Base-by-base conservation (phyloP, 1,139 yeast species). In the Debaryomyces robertsiae region DNA sequence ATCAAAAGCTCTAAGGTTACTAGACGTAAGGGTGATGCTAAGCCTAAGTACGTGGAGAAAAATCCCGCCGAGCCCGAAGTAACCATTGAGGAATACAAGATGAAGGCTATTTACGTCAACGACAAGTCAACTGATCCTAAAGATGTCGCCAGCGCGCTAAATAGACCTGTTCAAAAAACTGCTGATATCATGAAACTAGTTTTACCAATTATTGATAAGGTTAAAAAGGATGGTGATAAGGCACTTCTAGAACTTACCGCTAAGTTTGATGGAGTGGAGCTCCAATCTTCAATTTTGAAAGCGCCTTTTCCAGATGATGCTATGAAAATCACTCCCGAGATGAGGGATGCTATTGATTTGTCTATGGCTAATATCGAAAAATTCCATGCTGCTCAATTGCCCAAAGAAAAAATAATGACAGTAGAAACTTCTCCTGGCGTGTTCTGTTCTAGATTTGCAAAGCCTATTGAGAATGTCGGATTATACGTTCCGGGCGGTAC, bases 401-500 rank as follows among this genome's bases (percentile, higher is more conserved):
- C 77, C 11, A 79, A 77, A 55, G 79, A 76, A 40, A 83, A 82
- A 46, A 78, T 81, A 6, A 70, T 91, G 65, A 77, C 78, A n/a
- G 95, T 93, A 31, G 98, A 93, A 66, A 94, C 98, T 0, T 74
- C 86, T 43, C 95, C 96, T 1, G 98, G 98, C 48, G 98, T 93
- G 22, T 69, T 75, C 43, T 93, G 98, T 69, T 88, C 96, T 6
- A 80, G 99, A 57, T 93, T 93, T 64, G 87, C 98, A 10, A 82
- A 96, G 56, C 95, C 98, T 6, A 90, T 93, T 53, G 95, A 89
- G 57, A 83, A 81, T 44, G 98, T 93, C 39, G 99, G 98, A 44
- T 77, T 94, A 46, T 93, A 93, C 60, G 89, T 93, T 44, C 98
- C 99, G 38, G 99, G 99, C 53, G 99, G 99, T 53, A 90, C 98